A percentile compares a stretch with the other conserved stretches of the same genome.
Evolutionary conservation across 768 basidiomycete genomes (phyloP).

Genomic region (Lentinula guzmanii): DNA sequence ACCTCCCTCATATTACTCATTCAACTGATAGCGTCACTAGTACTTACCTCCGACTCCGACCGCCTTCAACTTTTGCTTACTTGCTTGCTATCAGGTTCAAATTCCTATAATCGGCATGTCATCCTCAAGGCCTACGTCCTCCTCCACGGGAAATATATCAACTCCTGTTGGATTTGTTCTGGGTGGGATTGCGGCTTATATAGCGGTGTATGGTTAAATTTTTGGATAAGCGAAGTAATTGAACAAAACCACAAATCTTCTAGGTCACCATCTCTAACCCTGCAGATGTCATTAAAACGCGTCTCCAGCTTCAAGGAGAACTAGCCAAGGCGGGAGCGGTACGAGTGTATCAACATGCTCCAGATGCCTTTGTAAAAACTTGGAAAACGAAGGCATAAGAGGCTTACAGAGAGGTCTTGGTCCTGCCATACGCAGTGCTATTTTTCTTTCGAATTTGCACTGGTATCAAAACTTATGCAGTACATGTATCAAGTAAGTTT

Average conservation of each 20-base stretch:
- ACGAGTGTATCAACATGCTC: slow-evolving; percentile 83
- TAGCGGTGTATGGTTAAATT: slow-evolving; percentile 54
- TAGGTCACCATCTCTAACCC: slow-evolving; percentile 80
- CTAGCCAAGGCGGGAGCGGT: slow-evolving; percentile 65
- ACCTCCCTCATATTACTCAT: no score
- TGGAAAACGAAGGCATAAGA: slow-evolving; percentile 84
- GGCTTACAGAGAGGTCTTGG: slow-evolving; percentile 89
- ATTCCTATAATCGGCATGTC: no score
- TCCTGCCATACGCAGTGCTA: slow-evolving; percentile 57
- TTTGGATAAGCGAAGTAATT: background rate
- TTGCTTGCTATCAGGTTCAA: no score
- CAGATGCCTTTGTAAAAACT: slow-evolving; percentile 85
- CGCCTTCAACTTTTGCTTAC: no score
- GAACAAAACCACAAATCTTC: background rate
- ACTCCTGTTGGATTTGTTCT: slow-evolving; percentile 80
- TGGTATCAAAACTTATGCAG: slow-evolving; percentile 32
- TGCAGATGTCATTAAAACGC: slow-evolving; percentile 87
- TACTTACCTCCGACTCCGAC: no score
- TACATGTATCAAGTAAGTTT: slow-evolving; percentile 83
- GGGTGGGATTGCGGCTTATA: slow-evolving; percentile 88
- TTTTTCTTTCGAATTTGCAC: background rate
- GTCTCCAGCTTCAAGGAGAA: slow-evolving; percentile 94
- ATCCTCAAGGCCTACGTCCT: no score
- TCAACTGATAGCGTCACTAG: no score
- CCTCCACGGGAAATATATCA: slow-evolving; percentile 29